These are phyloP conservation scores for Adansonia rubrostipa DNA, from an alignment of 441 rosid species.

Conservation along the genomic window DNA sequence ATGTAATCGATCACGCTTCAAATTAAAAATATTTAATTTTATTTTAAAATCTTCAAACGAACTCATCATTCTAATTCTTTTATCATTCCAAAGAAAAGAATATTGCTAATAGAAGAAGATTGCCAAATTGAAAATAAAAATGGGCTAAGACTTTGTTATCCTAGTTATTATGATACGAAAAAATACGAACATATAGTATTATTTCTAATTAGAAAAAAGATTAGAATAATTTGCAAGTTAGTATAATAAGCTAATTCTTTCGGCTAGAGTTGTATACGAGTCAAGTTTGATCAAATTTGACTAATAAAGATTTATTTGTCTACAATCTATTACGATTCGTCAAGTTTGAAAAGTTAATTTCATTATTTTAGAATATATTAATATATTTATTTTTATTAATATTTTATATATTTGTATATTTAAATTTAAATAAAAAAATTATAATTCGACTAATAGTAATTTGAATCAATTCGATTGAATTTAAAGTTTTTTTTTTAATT, in stretches of 20 bases:
- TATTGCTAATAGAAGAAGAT: neutral
- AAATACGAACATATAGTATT: neutral
- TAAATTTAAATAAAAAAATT: too few relatives aligned
- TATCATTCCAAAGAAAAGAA: neutral
- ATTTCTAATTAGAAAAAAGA: neutral
- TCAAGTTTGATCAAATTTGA: neutral
- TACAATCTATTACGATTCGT: too few relatives aligned
- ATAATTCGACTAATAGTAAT: too few relatives aligned
- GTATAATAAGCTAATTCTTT: neutral
- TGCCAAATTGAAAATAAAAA: neutral
- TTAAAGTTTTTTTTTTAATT: too few relatives aligned
- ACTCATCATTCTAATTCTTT: neutral
- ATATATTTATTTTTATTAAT: too few relatives aligned
- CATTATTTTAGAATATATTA: too few relatives aligned
- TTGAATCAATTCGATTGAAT: too few relatives aligned
- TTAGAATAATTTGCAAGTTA: neutral
- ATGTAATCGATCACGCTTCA: neutral
- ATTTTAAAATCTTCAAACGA: neutral
- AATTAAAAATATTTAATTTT: neutral
- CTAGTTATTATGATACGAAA: neutral
- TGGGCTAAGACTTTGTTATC: neutral
- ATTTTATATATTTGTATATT: too few relatives aligned
- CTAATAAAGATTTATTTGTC: too few relatives aligned
- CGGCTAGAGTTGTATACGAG: neutral
- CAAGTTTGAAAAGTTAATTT: neutral